Evolutionary conservation across 495 filamentous ascomycete genomes (phyloP), one percentile per base, ranked within the genome.

Genomic region (Hyaloscypha bicolor): DNA sequence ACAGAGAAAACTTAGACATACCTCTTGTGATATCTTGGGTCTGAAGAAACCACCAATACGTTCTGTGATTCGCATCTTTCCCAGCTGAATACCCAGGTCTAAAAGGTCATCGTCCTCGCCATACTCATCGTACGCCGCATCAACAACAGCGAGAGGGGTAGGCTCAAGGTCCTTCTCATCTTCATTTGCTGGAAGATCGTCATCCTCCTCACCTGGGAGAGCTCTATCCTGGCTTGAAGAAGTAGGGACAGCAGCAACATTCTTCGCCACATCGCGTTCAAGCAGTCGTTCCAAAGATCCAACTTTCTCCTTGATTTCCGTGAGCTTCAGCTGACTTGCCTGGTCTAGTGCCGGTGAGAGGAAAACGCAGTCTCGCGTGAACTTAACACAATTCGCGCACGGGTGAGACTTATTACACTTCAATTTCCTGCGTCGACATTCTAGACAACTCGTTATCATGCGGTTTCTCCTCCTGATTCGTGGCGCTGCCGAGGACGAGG

Each of bases 341-440:
- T 88, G 83, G 69, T 91, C 88, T 19, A 88, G 74, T 22, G 86
- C 82, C 2, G 84, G 83, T 0, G 84, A 83, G 9, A 91, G 76
- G 69, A 89, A 91, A 12, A 91, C 77, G 70, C 91, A 93, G 35
- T 88, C 82, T 31, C 89, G 82, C 3, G 75, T 73, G 65, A 85
- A 83, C 60, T 87, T 87, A 42, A 77, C 73, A 75, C 91, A 93
- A 74, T 91, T 92, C 65, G 80, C 82, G 72, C 91, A 94, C 55
- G 91, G 90, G 62, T 86, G 82, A 25, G 78, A 78, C 77, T 92
- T 93, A 79, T 91, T 88, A 77, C 92, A 95, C 75, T 90, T 91
- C 57, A 93, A 83, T 77, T 95, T 95, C 56, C 92, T 86, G 48
- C 87, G 85, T 33, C 90, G 86, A 72, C 91, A 95, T 75, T 91